Conservation (phyloP, 2,329 filamentous ascomycete species). For the Bipolaris bicolor region DNA sequence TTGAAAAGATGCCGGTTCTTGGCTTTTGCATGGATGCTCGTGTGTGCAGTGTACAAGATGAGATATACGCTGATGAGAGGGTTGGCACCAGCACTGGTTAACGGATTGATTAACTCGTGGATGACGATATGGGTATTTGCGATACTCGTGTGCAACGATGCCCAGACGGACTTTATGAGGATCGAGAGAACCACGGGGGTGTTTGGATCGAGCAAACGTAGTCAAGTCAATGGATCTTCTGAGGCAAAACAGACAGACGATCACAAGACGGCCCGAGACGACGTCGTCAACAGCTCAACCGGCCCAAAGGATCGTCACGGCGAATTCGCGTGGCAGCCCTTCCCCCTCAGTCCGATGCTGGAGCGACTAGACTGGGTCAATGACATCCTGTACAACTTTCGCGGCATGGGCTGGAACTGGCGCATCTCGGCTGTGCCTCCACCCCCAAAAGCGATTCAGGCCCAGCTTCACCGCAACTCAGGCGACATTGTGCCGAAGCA, state of each 20-base stretch:
- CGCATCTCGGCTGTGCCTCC: constrained; percentile 57
- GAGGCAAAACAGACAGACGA: not conserved
- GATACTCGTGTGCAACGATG: constrained; percentile 62
- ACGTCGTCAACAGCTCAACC: constrained; percentile 22
- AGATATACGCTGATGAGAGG: constrained; percentile 55
- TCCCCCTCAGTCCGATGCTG: constrained; percentile 54
- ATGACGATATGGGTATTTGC: constrained; percentile 60
- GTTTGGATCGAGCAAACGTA: constrained; percentile 16
- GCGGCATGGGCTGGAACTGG: constrained; percentile 67
- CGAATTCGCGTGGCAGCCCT: constrained; percentile 60
- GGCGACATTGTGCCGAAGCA: constrained; percentile 22
- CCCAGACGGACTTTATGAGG: constrained; percentile 61
- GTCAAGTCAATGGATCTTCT: not conserved
- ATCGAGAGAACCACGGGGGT: constrained; percentile 55
- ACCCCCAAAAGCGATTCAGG: constrained; percentile 50
- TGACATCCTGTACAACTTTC: constrained; percentile 63
- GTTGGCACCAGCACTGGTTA: constrained; percentile 60
- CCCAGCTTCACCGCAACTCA: constrained; percentile 44
- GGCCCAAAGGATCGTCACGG: constrained; percentile 42
- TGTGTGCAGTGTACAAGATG: constrained; percentile 54
- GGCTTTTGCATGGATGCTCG: constrained; percentile 53
- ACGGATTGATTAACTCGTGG: constrained; percentile 62
- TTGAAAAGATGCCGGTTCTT: constrained; percentile 53
- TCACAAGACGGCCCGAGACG: constrained; percentile 3
- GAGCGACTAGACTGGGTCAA: constrained; percentile 65